Evolutionary conservation across 2,329 filamentous ascomycete genomes (phyloP).

Genomic region (Cytospora paraplurivora): DNA sequence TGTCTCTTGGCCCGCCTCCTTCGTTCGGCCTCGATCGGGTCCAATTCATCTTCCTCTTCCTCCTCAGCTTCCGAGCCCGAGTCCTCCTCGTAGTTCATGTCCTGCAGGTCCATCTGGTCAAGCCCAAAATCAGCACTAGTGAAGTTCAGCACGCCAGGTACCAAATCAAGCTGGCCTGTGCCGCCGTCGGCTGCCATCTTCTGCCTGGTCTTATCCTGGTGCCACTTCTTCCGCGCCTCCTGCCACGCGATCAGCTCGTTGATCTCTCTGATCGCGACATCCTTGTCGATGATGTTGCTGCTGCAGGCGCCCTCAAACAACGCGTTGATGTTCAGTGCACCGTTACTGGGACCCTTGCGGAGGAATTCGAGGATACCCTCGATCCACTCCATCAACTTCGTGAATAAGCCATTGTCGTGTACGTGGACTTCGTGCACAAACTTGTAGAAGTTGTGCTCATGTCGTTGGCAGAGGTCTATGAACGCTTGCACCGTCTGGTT

Average conservation of each 20-base stretch:
- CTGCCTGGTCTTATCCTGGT: constrained; percentile 94
- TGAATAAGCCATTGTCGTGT: constrained; percentile 95
- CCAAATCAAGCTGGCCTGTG: constrained; percentile 51
- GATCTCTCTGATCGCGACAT: constrained; percentile 76
- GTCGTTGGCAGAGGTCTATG: constrained; percentile 91
- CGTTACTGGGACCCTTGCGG: constrained; percentile 79
- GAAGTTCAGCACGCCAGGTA: constrained; percentile 63
- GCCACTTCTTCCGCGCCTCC: constrained; percentile 94
- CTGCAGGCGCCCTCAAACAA: constrained; percentile 80
- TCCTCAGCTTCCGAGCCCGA: constrained; percentile 63
- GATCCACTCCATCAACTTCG: constrained; percentile 95
- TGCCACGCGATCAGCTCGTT: constrained; percentile 90
- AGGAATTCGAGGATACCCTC: constrained; percentile 94
- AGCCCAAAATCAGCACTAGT: constrained; percentile 86
- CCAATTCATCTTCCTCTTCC: constrained; percentile 75
- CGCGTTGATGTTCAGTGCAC: constrained; percentile 91
- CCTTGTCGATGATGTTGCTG: constrained; percentile 67
- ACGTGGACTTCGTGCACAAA: constrained; percentile 98
- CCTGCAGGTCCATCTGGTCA: constrained; percentile 81
- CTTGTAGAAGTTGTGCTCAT: constrained; percentile 98
- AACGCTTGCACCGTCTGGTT: constrained; percentile 98
- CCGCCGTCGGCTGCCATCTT: constrained; percentile 92
- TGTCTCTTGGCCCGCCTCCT: constrained; percentile 74
- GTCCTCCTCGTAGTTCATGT: constrained; percentile 75
- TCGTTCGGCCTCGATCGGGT: constrained; percentile 86